phyloP scores from a whole-genome alignment of 148 eudicot genomes.

The Camellia granthamiana region DNA sequence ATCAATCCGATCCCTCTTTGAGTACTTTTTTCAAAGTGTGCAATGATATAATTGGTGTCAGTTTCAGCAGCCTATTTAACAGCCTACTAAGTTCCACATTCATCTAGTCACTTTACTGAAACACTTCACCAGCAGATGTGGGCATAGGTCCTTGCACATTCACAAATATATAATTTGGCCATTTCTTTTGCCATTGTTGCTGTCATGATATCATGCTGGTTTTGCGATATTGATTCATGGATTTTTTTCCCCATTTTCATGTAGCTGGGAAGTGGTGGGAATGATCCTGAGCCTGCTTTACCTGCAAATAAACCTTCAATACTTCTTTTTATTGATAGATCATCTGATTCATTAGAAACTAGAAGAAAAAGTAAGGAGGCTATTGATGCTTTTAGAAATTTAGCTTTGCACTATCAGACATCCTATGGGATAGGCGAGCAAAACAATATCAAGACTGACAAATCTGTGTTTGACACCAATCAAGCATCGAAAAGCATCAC shows the following conservation, averaged over 20 bases:
- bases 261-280: conserved; percentile 57
- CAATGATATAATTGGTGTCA: not conserved
- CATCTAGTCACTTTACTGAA: not conserved
- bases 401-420: conserved; percentile 43
- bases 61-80: not conserved
- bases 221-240: not conserved
- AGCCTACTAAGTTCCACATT: conserved; percentile 3
- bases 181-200: not conserved
- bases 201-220: not conserved
- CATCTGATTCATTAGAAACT: conserved; percentile 45
- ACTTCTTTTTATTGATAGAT: conserved; percentile 77
- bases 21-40: not conserved
- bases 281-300: conserved; percentile 47
- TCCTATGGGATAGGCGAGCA: conserved; percentile 22
- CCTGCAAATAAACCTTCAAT: conserved; percentile 73
- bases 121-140: not conserved
- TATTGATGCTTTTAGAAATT: conserved; percentile 54
- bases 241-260: conserved; percentile 12
- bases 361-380: conserved; percentile 57
- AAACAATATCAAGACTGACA: conserved; percentile 29
- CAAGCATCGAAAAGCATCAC: conserved; percentile 33
- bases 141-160: not conserved
- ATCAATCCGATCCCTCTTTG: not conserved
- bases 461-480: conserved; percentile 24
- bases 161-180: not conserved